These are phyloP conservation scores for Knoxdaviesia proteae DNA, from an alignment of 2,329 filamentous ascomycete genomes.

Conservation along the genomic window DNA sequence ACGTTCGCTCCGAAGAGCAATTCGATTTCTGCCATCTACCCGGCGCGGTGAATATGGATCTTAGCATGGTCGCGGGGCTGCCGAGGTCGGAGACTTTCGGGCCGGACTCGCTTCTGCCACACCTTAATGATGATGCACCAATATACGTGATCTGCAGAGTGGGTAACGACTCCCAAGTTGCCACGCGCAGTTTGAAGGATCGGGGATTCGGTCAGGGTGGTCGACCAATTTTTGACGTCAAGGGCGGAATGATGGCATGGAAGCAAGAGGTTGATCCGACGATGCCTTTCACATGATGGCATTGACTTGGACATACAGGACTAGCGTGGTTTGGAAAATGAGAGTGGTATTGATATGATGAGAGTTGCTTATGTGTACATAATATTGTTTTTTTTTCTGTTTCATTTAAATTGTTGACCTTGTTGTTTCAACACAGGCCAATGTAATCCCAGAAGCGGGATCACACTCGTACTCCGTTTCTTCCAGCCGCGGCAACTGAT, in stretches of 20 bases:
- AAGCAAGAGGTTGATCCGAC: conserved; percentile 41
- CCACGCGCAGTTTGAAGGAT: conserved; percentile 43
- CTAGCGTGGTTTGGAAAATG: no score
- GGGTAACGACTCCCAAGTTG: conserved; percentile 62
- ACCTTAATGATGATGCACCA: conserved; percentile 21
- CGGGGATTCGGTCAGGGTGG: conserved; percentile 30
- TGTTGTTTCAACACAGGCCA: no score
- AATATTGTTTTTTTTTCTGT: no score
- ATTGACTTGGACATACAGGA: neutral
- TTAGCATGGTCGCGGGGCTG: conserved; percentile 30
- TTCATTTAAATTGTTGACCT: no score
- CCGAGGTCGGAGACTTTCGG: conserved; percentile 5
- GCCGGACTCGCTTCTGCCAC: conserved; percentile 17
- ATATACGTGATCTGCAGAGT: conserved; percentile 56
- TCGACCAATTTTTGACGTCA: conserved; percentile 47
- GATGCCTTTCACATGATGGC: conserved; percentile 27
- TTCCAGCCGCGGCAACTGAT: no score
- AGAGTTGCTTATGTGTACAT: no score
- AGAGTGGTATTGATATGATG: no score
- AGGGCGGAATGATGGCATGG: conserved; percentile 55
- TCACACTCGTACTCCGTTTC: no score
- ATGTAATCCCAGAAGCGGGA: no score
- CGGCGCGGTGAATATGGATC: conserved; percentile 52
- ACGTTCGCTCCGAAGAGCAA: conserved; percentile 69
- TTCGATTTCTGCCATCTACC: conserved; percentile 61